These are phyloP conservation scores for Phalaenopsis hybrid DNA, from an alignment of 116 monocot species.

Conservation along the genomic window DNA sequence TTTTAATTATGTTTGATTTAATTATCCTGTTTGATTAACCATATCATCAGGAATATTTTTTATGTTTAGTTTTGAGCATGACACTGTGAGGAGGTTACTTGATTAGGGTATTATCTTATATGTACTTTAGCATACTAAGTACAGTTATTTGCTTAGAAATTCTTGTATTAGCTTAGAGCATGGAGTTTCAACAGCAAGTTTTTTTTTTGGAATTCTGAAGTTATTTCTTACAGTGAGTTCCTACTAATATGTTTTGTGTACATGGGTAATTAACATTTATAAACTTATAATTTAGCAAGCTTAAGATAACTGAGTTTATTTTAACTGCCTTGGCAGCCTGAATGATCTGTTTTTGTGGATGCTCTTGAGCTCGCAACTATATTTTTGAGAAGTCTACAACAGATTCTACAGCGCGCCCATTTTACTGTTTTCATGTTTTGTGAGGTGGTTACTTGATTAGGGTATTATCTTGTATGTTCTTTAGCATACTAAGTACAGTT, in stretches of 20 bases:
- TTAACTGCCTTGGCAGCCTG: constrained; percentile 59
- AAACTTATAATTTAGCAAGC: background rate
- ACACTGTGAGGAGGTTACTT: background rate
- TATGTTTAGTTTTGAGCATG: background rate
- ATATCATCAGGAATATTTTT: background rate
- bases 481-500: background rate
- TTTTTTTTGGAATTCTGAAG: background rate
- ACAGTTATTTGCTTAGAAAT: background rate
- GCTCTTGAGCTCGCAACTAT: constrained; percentile 62
- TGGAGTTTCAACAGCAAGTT: background rate
- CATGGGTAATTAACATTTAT: background rate
- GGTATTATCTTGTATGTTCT: background rate
- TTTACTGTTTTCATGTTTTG: background rate
- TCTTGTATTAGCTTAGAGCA: background rate
- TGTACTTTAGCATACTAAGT: background rate
- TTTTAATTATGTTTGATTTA: background rate
- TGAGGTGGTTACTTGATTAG: background rate
- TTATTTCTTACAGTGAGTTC: background rate
- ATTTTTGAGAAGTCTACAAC: constrained; percentile 62
- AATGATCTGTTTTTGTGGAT: constrained; percentile 70
- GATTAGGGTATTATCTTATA: background rate
- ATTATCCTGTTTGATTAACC: background rate
- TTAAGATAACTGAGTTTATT: background rate
- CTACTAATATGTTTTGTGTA: background rate
- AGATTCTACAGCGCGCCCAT: constrained; percentile 50